Evolutionary conservation across 495 filamentous ascomycete species (phyloP), one percentile per base, ranked within the genome.

Genomic region (Entonaema liquescens): DNA sequence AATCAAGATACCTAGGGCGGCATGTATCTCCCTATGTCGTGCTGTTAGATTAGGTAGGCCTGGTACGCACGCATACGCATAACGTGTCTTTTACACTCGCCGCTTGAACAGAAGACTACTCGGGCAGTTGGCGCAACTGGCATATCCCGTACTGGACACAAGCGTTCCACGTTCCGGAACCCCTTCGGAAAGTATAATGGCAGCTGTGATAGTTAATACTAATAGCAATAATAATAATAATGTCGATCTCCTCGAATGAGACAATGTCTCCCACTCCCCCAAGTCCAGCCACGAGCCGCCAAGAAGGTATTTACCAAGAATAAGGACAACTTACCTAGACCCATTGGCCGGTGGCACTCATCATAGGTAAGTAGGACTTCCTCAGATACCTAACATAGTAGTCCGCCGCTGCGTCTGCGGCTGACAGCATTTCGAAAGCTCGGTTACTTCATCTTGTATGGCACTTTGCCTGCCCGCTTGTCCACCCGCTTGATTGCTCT

Each of bases 381-480:
- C 44, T 31, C 9, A 47, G 26, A 40, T 44, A 63, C 21, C 17
- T n/a, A 55, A 26, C 21, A 9, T 63, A 33, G 28, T 38, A 44
- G 68, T 19, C 57, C 68, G 57, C 31, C 52, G 62, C 62, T 55
- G 61, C 56, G 61, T 49, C 21, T 71, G 68, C 68, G 68, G 68
- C 68, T 71, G 68, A 71, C 58, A 44, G 58, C 68, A 66, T 67
- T 42, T 35, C 29, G 17, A 31, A 7, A 42, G 21, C 62, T n/a
- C 33, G 53, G 42, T 61, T 60, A 50, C 52, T 36, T 47, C 29
- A 56, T 35, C 50, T 33, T 35, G 36, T 28, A 29, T 44, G n/a
- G 29, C 17, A 25, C 8, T 3, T 35, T 64, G 47, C 62, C 17
- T 55, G 31, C 44, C 19, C 26, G 28, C 59, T 29, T 38, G 19